Evolutionary conservation across 805 yeast species (phyloP), one percentile per base, ranked within the genome.

Genomic region (Wickerhamiella nectarea): DNA sequence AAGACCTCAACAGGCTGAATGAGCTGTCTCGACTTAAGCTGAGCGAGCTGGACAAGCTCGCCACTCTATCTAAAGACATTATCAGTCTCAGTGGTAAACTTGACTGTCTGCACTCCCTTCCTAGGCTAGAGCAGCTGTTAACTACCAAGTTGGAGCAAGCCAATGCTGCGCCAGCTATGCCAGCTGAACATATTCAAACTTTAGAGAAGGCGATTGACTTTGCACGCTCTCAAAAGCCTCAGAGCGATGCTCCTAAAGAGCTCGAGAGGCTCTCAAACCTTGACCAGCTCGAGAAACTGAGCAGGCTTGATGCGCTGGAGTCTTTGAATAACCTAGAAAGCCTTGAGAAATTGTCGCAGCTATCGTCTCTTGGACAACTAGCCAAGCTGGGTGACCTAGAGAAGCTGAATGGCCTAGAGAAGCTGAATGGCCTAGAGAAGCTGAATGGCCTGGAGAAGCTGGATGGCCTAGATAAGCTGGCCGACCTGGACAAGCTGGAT

Each of bases 71-170:
- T 15, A 42, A 42, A 20, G 43, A 40, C 12, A 11, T 40, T 18
- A 36, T 25, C 18, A 17, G 34, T 7, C 35, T 40, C 4, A 40
- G 35, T 40, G 33, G 31, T 3, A 34, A 42, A 26, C 36, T 42
- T 2, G 41, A 42, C 11, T 31, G 20, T 15, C 37, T 42, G 4
- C 36, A 26, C 19, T 15, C 22, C 33, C 21, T 35, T 14, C 38
- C 38, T 17, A 18, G 15, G 34, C 34, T 28, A 5, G 26, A 26
- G 15, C 34, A 25, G 24, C 8, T 19, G n/a, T 6, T n/a, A 9
- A n/a, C 19, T 4, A n/a, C 28, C 4, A 8, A 17, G 14, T 76
- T 29, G 10, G 39, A 41, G n/a, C 41, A 41, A 9, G 25, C 20
- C 5, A 39, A 36, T n/a, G 15, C 18, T 3, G 14, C 14, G 38